These are phyloP conservation scores for Casuarina equisetifolia DNA, from an alignment of 306 rosid species.

Conservation along the genomic window DNA sequence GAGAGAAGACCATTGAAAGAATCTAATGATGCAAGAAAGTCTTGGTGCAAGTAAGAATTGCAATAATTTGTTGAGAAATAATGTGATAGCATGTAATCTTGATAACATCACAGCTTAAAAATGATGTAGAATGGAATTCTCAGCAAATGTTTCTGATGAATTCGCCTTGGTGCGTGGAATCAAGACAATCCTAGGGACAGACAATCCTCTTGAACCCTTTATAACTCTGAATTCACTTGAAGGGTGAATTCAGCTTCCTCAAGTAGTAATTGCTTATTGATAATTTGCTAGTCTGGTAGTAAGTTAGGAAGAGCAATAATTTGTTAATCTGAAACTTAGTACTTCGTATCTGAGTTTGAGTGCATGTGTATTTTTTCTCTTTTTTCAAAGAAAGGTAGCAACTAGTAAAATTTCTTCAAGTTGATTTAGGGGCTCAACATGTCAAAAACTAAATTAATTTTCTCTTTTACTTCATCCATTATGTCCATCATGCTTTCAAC, in stretches of 20 bases:
- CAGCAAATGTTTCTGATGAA: background rate
- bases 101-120: slow-evolving; percentile 8
- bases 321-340: no score
- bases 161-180: slow-evolving; percentile 89
- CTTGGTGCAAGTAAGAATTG: background rate
- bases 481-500: background rate
- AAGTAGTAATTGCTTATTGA: no score
- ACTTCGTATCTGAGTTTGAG: no score
- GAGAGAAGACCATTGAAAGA: no score
- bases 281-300: no score
- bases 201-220: slow-evolving; percentile 75
- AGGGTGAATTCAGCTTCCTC: background rate
- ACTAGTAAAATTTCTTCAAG: background rate
- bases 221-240: slow-evolving; percentile 40
- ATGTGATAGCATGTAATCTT: background rate
- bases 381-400: no score
- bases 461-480: background rate
- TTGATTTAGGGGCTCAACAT: background rate
- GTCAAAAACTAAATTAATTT: background rate
- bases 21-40: background rate
- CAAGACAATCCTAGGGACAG: slow-evolving; percentile 74
- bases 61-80: background rate
- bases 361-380: no score
- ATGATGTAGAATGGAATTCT: background rate
- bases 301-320: no score